Base-by-base conservation (phyloP, 345 rosid genomes). In the Eucalyptus curtisii region DNA sequence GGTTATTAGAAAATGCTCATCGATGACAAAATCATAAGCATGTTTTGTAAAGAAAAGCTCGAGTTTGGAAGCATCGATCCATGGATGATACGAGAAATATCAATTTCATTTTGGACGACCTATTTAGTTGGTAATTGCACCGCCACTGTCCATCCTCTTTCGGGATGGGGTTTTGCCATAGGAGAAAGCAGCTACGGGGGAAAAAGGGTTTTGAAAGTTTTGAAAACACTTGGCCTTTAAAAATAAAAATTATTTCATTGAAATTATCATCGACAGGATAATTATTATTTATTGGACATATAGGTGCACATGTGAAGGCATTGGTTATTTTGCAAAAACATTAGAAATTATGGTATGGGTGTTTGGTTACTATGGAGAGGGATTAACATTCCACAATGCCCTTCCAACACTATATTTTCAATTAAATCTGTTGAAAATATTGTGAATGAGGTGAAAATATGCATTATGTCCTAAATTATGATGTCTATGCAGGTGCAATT, bases 251-350 rank as follows among this genome's bases (percentile, higher is more conserved):
- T 31, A 31, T 31, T 7, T 16, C 40, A 5, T 8, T 66, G 11
- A 37, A 66, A 5, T 31, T 7, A 17, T 17, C 40, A 31, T 1
- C 0, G 2, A 31, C 11, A 0, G 1, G 42, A 17, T 66, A 66
- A 16, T 31, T n/a, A n/a, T n/a, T n/a, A n/a, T n/a, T n/a, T n/a
- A n/a, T n/a, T 66, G 15, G 20, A n/a, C 22, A 66, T 31, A 8
- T 0, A 15, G 12, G 79, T 13, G 79, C 12, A 4, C 42, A 31
- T 31, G 20, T 31, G 79, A 31, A 15, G 40, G 16, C 42, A 66
- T 16, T 31, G 19, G 22, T 66, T 66, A 31, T 0, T 66, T 66
- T 30, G 42, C 40, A 66, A 66, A 66, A 66, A 16, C 2, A 15
- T 3, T 31, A 31, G 40, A 31, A 15, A 4, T 66, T 66, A 31